A percentile compares a stretch with the other conserved stretches of the same genome.
These are phyloP conservation scores for Exophiala sideris DNA, from an alignment of 2,329 filamentous ascomycete genomes.

Conservation along the genomic window DNA sequence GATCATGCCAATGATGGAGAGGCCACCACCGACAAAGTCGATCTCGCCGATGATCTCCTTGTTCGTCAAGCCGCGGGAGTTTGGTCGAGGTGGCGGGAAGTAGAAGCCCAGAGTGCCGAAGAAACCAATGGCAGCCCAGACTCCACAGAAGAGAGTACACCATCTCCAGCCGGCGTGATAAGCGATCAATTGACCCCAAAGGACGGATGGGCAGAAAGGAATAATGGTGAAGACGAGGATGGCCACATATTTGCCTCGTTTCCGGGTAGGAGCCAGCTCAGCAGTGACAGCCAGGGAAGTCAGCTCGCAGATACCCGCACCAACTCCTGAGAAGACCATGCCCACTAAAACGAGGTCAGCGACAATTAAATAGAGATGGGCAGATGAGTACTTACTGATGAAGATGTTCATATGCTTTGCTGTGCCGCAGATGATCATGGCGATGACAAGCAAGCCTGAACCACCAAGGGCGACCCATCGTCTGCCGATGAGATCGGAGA, in stretches of 20 bases:
- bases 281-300: constrained; percentile 66
- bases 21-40: constrained; percentile 50
- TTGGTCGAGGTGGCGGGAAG: constrained; percentile 44
- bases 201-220: constrained; percentile 60
- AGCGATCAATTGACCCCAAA: constrained; percentile 59
- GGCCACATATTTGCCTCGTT: constrained; percentile 63
- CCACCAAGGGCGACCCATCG: constrained; percentile 59
- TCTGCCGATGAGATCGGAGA: constrained; percentile 63
- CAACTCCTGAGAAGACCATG: constrained; percentile 60
- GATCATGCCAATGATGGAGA: constrained; percentile 49
- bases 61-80: constrained; percentile 28
- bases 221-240: constrained; percentile 59
- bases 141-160: constrained; percentile 41
- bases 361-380: neutral
- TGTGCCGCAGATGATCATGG: constrained; percentile 58
- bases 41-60: constrained; percentile 44
- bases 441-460: constrained; percentile 52
- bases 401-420: constrained; percentile 59
- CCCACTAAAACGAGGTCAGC: constrained; percentile 38
- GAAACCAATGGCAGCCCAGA: constrained; percentile 43
- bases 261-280: constrained; percentile 63
- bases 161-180: constrained; percentile 45
- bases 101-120: constrained; percentile 44
- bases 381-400: constrained; percentile 48
- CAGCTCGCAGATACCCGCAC: constrained; percentile 65